Evolutionary conservation across 2,329 filamentous ascomycete genomes (phyloP).

Genomic region (Colletotrichum noveboracense): DNA sequence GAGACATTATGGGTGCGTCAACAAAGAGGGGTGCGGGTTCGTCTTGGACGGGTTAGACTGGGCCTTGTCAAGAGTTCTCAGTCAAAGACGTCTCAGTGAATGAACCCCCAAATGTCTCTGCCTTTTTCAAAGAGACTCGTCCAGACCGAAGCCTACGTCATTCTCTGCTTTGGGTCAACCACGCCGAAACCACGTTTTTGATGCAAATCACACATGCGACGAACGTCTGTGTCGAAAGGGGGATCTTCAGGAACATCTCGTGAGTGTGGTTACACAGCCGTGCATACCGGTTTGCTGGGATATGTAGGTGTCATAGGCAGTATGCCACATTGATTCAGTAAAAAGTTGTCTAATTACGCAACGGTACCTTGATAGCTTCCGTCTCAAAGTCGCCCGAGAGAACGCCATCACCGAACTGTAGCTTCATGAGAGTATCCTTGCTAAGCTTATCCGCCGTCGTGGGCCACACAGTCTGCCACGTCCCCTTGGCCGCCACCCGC

Average conservation of each 20-base stretch:
- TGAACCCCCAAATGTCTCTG: background rate
- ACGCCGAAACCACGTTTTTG: background rate
- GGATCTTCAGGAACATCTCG: background rate
- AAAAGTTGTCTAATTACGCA: background rate
- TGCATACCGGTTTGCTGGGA: background rate
- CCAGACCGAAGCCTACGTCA: background rate
- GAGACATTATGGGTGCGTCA: background rate
- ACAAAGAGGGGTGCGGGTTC: background rate
- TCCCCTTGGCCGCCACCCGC: conserved; percentile 39
- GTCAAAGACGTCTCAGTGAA: background rate
- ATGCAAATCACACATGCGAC: background rate
- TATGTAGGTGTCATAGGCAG: background rate
- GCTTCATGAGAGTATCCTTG: conserved; percentile 9
- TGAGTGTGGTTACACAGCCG: background rate
- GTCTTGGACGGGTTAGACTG: background rate
- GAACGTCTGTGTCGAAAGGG: background rate
- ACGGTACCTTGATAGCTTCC: conserved; percentile 7
- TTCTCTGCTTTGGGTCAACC: background rate
- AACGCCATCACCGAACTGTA: conserved; percentile 19
- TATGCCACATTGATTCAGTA: background rate
- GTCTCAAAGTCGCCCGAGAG: conserved; percentile 18
- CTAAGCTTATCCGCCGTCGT: conserved; percentile 20
- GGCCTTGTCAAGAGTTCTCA: background rate
- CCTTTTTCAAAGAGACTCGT: background rate
- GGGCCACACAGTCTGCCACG: conserved; percentile 43